Base-by-base conservation (phyloP, 495 filamentous ascomycete genomes). In the Pyrenula massariospora region DNA sequence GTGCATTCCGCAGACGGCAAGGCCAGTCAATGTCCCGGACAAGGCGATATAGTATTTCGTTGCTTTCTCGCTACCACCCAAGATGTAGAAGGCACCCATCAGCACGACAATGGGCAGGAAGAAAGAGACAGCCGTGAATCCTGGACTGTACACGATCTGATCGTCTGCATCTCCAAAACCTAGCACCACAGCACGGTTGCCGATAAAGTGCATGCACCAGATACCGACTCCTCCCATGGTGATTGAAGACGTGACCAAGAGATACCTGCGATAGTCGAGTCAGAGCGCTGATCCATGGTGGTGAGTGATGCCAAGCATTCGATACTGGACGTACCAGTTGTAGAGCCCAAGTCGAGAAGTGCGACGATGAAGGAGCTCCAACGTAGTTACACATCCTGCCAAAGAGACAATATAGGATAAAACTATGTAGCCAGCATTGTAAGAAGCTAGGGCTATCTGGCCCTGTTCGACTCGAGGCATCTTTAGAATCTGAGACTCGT, bases 171-270 rank as follows among this genome's bases (percentile, higher is more conserved):
- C 69, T 48, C 85, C 85, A 54, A 83, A 54, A 24, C 74, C 82
- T 21, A 96, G 77, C 15, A 81, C 69, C 36, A 90, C 86, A 2
- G 91, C 89, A 20, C 86, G 78, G 60, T 94, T 93, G 24, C 88
- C 89, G 58, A 95, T 84, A 62, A 84, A 95, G 64, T 94, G 91
- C 84, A 88, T 88, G 58, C 78, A 84, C 84, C 84, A 88, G 57
- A 92, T 90, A n/a, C 86, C 81, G 25, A 93, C 79, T 0, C 86
- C 86, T 0, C 89, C 90, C 85, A 95, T 89, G 5, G 84, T 77
- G 5, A 89, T 71, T 1, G 89, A 82, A 19, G 87, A 84, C 24
- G 78, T 82, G 1, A 83, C 63, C 1, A 94, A 76, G 3, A 92
- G 79, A 59, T 86, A 79, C 78, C 87, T 91, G 62, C 21, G 48